Percentiles rank a stretch among this genome's conserved stretches.
Conservation (phyloP, 108 stramenopile genomes). For the Fistulifera pelliculosa region DNA sequence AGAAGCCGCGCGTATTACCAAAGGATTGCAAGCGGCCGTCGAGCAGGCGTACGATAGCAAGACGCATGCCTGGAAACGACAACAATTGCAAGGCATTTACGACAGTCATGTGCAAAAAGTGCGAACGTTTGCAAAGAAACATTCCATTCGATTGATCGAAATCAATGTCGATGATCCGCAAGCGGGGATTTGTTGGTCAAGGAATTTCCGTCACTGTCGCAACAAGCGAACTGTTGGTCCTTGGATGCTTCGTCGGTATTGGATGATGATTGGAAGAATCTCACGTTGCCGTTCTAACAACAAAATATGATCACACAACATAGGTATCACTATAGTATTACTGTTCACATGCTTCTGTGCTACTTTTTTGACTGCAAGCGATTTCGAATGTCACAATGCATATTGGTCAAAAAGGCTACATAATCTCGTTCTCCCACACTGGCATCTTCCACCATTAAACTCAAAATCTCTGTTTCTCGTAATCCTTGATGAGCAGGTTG, state of each 20-base stretch:
- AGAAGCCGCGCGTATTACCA: not conserved
- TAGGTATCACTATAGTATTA: too few species aligned
- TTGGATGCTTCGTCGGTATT: slow-evolving; percentile 8
- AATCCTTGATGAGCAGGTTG: not conserved
- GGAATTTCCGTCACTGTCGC: slow-evolving; percentile 2
- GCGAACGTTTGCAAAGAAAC: slow-evolving; percentile 14
- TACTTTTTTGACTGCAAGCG: not conserved
- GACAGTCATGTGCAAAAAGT: slow-evolving; percentile 17
- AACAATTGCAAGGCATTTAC: slow-evolving; percentile 18
- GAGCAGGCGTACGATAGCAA: not conserved
- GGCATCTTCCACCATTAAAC: slow-evolving; percentile 17
- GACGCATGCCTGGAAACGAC: slow-evolving; percentile 8
- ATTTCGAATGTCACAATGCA: slow-evolving; percentile 6
- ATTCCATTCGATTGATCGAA: slow-evolving; percentile 17
- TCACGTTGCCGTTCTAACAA: slow-evolving; percentile 18
- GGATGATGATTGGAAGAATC: slow-evolving; percentile 20
- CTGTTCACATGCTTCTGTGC: too few species aligned
- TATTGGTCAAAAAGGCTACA: slow-evolving; percentile 3
- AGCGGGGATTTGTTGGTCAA: slow-evolving; percentile 3
- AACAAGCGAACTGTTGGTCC: slow-evolving; percentile 14
- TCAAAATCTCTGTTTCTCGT: slow-evolving; percentile 5
- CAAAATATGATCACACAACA: not conserved
- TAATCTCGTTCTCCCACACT: slow-evolving; percentile 9
- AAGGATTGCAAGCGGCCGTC: not conserved
- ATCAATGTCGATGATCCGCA: slow-evolving; percentile 19